Evolutionary conservation across 2,329 filamentous ascomycete species (phyloP), one percentile per base, ranked within the genome.

Genomic region (Cladophialophora immunda): DNA sequence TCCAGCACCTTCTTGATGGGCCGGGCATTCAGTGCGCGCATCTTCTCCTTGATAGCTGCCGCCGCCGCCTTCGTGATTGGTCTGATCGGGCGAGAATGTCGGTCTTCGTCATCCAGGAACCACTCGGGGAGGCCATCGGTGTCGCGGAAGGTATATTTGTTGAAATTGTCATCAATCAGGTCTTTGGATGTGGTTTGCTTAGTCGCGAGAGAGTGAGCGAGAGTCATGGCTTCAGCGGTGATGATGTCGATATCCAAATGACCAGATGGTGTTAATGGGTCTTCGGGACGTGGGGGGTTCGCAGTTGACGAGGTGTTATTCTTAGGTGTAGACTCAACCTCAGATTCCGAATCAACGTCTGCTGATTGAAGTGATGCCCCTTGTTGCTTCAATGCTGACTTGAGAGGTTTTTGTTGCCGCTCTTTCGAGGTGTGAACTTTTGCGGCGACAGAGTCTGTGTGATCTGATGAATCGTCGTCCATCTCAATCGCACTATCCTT

Each of bases 1-100:
- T 99, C 95, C 73, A 92, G 91, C 34, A 99, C 95, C 84, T 99
- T 99, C 86, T 99, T 99, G 87, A 98, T 98, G 0, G 95, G 95
- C 34, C 95, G 89, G 7, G 94, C 95, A 78, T 99, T 98, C 74
- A 97, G 87, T 0, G 95, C 94, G 34, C 94, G 91, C 76, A 92
- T 78, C 81, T 99, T 99, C 76, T 97, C 94, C 79, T 95, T 94
- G 83, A 99, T 97, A 1, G 95, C 95, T 15, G 88, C 85, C 0
- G 94, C 94, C 0, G 92, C 96, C 36, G 93, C 93, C 74, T 95
- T 95, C 58, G 90, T 93, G 74, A 97, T 94, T n/a, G 95, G 96
- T 66, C 92, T 91, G 70, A 95, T 90, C 1, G 87, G 87, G 77
- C 90, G 93, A 79, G 94, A 92, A 81, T 99, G 94, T 74, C 86